Conservation (phyloP, 2,329 filamentous ascomycete species). For the Colletotrichum echinochloae region DNA sequence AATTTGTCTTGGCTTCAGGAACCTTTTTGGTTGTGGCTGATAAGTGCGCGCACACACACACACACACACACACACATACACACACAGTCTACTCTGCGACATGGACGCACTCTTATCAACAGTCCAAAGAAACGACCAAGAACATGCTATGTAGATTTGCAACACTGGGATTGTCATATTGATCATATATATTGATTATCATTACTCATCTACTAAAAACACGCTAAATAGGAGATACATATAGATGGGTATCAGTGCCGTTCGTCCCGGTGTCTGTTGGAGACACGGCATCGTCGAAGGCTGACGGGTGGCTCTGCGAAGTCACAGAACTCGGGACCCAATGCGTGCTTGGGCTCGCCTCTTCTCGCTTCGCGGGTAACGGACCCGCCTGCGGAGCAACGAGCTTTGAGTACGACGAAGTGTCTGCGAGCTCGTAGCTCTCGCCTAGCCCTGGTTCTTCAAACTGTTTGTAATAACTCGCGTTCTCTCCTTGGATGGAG, state of each 20-base stretch:
- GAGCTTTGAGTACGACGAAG: constrained; percentile 10
- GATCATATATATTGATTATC: constrained; percentile 37
- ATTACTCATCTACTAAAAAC: constrained; percentile 36
- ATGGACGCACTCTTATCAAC: background rate
- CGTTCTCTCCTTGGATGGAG: constrained; percentile 28
- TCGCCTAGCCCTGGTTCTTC: constrained; percentile 16
- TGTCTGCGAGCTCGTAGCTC: constrained; percentile 37
- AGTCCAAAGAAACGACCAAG: too few relatives aligned
- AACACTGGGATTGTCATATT: background rate
- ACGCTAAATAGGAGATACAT: constrained; percentile 32
- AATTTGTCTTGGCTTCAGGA: background rate
- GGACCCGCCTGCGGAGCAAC: background rate
- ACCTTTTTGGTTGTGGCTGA: background rate
- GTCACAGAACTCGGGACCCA: constrained; percentile 17
- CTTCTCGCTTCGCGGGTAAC: constrained; percentile 10
- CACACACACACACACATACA: too few relatives aligned
- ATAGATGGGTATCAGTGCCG: background rate
- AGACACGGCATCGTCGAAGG: constrained; percentile 25
- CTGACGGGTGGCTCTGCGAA: constrained; percentile 9
- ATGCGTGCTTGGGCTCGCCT: constrained; percentile 17
- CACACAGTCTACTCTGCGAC: background rate
- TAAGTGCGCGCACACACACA: too few relatives aligned
- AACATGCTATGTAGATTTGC: background rate
- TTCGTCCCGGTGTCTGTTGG: constrained; percentile 20
- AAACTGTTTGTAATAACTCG: constrained; percentile 19